Conservation (phyloP, 2,329 filamentous ascomycete species). For the Drechslera avenae region DNA sequence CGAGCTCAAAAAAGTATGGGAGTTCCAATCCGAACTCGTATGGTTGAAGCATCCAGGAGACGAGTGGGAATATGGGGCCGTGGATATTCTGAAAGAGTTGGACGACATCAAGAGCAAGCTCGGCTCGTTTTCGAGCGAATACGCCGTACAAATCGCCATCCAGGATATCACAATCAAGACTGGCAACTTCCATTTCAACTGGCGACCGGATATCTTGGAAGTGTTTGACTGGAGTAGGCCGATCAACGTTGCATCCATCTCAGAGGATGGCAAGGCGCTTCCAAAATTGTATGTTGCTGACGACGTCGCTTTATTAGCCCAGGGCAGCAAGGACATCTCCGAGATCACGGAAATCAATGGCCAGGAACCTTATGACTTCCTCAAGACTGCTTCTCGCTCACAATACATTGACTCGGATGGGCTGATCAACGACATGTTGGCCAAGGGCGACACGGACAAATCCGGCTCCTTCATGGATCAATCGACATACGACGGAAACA, state of each 20-base stretch:
- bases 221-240: constrained; percentile 27
- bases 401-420: constrained; percentile 34
- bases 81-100: constrained; percentile 44
- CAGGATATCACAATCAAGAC: constrained; percentile 30
- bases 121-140: constrained; percentile 41
- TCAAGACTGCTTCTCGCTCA: constrained; percentile 23
- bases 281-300: constrained; percentile 41
- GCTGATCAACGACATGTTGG: constrained; percentile 27
- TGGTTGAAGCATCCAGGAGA: constrained; percentile 44
- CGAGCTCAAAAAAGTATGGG: constrained; percentile 37
- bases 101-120: constrained; percentile 40
- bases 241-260: constrained; percentile 34
- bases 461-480: constrained; percentile 24
- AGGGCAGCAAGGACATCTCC: constrained; percentile 27
- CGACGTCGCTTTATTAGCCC: constrained; percentile 24
- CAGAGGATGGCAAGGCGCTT: constrained; percentile 37
- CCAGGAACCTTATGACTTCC: constrained; percentile 29
- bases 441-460: constrained; percentile 29
- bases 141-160: constrained; percentile 45
- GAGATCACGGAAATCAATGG: constrained; percentile 36
- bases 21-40: constrained; percentile 45
- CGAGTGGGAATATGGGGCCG: constrained; percentile 39
- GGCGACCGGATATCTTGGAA: constrained; percentile 34
- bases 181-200: constrained; percentile 38
- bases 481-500: constrained; percentile 27